phyloP scores from a whole-genome alignment of 345 rosid genomes.

The Bruguiera gymnorhiza region DNA sequence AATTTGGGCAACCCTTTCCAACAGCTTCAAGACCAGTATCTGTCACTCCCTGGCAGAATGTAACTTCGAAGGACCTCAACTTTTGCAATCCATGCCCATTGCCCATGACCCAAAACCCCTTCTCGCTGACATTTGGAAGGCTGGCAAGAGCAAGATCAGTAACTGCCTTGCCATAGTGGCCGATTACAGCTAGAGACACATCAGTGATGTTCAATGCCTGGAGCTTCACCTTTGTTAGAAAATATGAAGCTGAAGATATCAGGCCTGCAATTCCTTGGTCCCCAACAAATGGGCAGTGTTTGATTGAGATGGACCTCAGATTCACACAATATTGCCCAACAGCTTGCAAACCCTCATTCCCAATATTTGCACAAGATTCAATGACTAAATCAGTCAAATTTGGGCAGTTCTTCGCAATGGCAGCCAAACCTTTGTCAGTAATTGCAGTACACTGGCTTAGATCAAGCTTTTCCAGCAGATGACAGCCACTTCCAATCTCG shows the following conservation, averaged over 20 bases:
- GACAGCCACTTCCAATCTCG: constrained; percentile 81
- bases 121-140: constrained; percentile 63
- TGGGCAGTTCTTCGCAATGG: constrained; percentile 69
- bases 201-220: constrained; percentile 72
- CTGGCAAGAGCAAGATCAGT: constrained; percentile 62
- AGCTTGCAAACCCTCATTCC: constrained; percentile 72
- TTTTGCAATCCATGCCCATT: constrained; percentile 81
- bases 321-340: constrained; percentile 59
- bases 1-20: constrained; percentile 80
- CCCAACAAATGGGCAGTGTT: constrained; percentile 68
- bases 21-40: constrained; percentile 70
- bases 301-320: constrained; percentile 66
- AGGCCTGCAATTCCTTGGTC: constrained; percentile 82
- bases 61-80: constrained; percentile 54
- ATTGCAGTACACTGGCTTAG: constrained; percentile 56
- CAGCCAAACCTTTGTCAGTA: constrained; percentile 58
- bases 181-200: constrained; percentile 77
- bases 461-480: constrained; percentile 74
- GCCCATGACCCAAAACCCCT: constrained; percentile 98
- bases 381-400: constrained; percentile 63
- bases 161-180: constrained; percentile 77
- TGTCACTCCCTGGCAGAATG: constrained; percentile 70
- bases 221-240: constrained; percentile 64
- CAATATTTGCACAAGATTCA: constrained; percentile 71
- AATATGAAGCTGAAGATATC: constrained; percentile 45